These are phyloP conservation scores for Colletotrichum euphorbiae DNA, from an alignment of 2,329 filamentous ascomycete species.

Conservation along the genomic window DNA sequence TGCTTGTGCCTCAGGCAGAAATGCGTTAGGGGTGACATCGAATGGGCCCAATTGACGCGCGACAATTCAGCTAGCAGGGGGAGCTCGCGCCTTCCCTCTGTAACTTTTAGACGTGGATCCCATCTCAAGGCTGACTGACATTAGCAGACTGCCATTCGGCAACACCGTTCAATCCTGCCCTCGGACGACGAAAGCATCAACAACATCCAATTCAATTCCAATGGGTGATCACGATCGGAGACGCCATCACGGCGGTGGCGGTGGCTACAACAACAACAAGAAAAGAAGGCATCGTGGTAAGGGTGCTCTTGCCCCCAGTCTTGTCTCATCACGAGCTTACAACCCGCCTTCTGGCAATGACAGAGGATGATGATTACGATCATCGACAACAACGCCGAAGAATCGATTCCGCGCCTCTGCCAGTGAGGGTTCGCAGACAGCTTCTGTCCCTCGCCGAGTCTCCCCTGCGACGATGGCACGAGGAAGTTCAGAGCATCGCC, in stretches of 20 bases:
- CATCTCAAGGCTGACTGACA: constrained; percentile 23
- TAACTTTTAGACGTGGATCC: constrained; percentile 38
- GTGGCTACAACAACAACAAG: constrained; percentile 71
- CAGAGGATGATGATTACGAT: constrained; percentile 82
- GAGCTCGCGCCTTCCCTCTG: constrained; percentile 29
- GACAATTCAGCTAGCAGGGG: constrained; percentile 33
- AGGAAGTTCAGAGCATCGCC: constrained; percentile 81
- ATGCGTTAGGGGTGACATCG: constrained; percentile 8
- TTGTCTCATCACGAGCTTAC: constrained; percentile 23
- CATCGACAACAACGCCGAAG: constrained; percentile 75
- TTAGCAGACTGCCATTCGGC: not conserved
- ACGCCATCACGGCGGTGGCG: constrained; percentile 56
- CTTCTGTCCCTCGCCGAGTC: constrained; percentile 86
- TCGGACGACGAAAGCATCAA: not conserved
- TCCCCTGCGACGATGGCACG: constrained; percentile 80
- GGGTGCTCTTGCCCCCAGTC: constrained; percentile 41
- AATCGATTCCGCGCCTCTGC: constrained; percentile 76
- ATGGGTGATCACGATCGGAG: constrained; percentile 71
- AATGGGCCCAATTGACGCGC: constrained; percentile 12
- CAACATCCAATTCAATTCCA: not conserved
- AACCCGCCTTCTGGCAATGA: constrained; percentile 44
- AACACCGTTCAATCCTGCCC: constrained; percentile 25
- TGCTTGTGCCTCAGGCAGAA: constrained; percentile 41
- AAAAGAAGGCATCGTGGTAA: constrained; percentile 86
- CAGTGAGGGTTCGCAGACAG: constrained; percentile 80